phyloP scores from a whole-genome alignment of 371 early-diverging fungal species.

The Mucor lusitanicus region DNA sequence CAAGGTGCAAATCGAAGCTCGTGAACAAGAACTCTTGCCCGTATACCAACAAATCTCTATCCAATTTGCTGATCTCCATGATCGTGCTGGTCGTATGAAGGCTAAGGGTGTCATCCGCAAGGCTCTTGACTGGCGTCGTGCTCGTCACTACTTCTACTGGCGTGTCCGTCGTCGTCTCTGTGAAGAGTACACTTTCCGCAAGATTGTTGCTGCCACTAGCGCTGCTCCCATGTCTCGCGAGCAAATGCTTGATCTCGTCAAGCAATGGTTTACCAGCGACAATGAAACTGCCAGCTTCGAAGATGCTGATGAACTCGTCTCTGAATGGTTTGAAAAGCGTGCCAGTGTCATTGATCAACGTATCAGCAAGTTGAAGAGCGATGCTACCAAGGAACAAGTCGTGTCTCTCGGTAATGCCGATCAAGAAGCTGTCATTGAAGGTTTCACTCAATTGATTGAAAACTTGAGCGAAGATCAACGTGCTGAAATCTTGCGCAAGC shows the following conservation, averaged over 20 bases:
- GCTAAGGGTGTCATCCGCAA: slow-evolving; percentile 90
- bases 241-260: slow-evolving; percentile 46
- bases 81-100: slow-evolving; percentile 95
- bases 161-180: slow-evolving; percentile 81
- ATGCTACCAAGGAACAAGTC: slow-evolving; percentile 39
- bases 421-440: slow-evolving; percentile 55
- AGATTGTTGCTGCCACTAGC: slow-evolving; percentile 45
- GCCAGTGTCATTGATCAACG: slow-evolving; percentile 48
- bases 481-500: slow-evolving; percentile 44
- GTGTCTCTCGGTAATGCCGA: slow-evolving; percentile 39
- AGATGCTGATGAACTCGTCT: slow-evolving; percentile 55
- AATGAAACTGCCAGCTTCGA: slow-evolving; percentile 40
- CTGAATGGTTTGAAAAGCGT: slow-evolving; percentile 69
- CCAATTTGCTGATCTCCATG: slow-evolving; percentile 97
- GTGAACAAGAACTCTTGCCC: slow-evolving; percentile 87
- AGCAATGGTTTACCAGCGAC: slow-evolving; percentile 62
- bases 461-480: slow-evolving; percentile 39
- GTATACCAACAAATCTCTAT: slow-evolving; percentile 94
- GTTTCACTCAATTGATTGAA: slow-evolving; percentile 48
- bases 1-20: slow-evolving; percentile 73
- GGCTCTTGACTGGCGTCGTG: slow-evolving; percentile 78
- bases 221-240: slow-evolving; percentile 44
- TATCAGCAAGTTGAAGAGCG: slow-evolving; percentile 43
- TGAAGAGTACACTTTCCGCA: slow-evolving; percentile 72
- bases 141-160: slow-evolving; percentile 94